Conservation (phyloP, 768 basidiomycete genomes). For the Kwoniella dendrophila region DNA sequence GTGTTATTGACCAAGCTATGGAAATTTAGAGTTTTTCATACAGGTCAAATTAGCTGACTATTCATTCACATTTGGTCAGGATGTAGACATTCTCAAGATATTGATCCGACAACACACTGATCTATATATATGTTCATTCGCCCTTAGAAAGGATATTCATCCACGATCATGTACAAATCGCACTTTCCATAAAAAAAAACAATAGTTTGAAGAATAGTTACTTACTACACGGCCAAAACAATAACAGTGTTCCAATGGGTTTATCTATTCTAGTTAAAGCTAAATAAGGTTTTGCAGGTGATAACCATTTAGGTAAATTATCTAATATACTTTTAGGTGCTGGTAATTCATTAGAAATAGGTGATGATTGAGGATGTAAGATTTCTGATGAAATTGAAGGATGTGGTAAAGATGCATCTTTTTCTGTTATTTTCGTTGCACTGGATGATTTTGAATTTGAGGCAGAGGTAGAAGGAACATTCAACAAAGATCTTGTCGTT, state of each 20-base stretch:
- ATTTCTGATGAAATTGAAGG: constrained; percentile 14
- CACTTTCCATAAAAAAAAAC: no score
- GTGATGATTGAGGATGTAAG: constrained; percentile 3
- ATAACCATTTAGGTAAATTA: constrained; percentile 43
- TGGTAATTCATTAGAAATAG: neutral
- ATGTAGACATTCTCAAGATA: no score
- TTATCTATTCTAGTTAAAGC: constrained; percentile 89
- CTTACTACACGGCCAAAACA: constrained; percentile 93
- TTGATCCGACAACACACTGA: no score
- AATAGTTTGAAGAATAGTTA: constrained; percentile 32
- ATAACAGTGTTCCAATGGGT: constrained; percentile 86
- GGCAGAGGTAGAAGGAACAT: neutral
- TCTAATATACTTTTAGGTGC: constrained; percentile 29
- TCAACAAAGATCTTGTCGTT: neutral
- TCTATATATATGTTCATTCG: no score
- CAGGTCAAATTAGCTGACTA: no score
- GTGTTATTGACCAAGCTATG: constrained; percentile 97
- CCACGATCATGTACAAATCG: neutral
- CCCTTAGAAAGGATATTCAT: no score
- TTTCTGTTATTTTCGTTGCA: neutral
- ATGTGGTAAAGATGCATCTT: neutral
- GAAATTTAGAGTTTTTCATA: no score
- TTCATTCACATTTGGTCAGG: no score
- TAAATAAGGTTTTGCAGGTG: constrained; percentile 67
- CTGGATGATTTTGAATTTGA: no score